A percentile compares a stretch with the other conserved stretches of the same genome.
phyloP scores from a whole-genome alignment of 1,139 yeast genomes.

The Yarrowia galli region DNA sequence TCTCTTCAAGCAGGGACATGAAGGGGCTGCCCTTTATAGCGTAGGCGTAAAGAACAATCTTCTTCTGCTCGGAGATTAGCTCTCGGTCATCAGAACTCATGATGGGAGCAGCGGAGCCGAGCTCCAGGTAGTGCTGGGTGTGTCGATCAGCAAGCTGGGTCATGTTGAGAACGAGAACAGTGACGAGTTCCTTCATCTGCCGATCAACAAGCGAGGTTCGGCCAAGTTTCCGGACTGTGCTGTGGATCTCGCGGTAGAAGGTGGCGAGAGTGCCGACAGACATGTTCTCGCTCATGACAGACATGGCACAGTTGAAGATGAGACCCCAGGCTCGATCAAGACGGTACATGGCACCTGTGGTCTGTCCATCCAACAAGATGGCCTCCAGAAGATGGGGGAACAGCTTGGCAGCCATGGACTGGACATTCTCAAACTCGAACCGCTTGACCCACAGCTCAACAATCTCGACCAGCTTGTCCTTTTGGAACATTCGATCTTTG shows the following conservation, averaged over 20 bases:
- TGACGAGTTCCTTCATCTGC: constrained; percentile 30
- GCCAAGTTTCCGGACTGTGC: constrained; percentile 26
- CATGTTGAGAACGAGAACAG: constrained; percentile 20
- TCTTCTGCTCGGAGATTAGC: constrained; percentile 32
- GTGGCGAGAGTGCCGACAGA: constrained; percentile 23
- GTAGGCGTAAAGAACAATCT: constrained; percentile 22
- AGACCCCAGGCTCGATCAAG: constrained; percentile 25
- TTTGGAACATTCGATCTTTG: constrained; percentile 32
- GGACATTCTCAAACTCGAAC: constrained; percentile 27
- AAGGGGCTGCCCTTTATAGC: constrained; percentile 31
- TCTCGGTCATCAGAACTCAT: constrained; percentile 18
- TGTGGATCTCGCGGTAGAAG: constrained; percentile 30
- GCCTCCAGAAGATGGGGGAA: constrained; percentile 32
- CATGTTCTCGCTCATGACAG: constrained; percentile 34
- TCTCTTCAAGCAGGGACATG: constrained; percentile 10
- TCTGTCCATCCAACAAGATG: constrained; percentile 20
- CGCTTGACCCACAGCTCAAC: constrained; percentile 34
- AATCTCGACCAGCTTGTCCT: constrained; percentile 33
- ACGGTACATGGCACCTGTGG: constrained; percentile 33
- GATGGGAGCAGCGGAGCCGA: not conserved
- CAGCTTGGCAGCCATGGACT: constrained; percentile 32
- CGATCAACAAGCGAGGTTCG: constrained; percentile 18
- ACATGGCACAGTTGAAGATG: constrained; percentile 23
- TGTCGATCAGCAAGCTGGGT: constrained; percentile 27
- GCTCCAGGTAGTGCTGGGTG: constrained; percentile 17